These are phyloP conservation scores for Psidium friedrichsthalianum DNA, from an alignment of 345 rosid genomes.

Conservation along the genomic window DNA sequence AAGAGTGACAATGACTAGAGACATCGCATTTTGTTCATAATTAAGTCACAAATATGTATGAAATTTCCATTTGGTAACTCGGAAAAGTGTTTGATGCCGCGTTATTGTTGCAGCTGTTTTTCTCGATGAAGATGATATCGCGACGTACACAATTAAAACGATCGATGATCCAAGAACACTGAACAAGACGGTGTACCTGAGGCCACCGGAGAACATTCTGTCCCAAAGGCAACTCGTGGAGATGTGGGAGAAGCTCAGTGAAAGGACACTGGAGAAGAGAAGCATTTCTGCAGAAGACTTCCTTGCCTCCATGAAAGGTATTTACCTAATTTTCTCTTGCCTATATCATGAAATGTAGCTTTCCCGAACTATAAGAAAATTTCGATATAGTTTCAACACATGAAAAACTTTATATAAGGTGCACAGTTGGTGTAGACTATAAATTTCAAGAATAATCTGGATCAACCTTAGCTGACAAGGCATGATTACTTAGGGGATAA, in stretches of 20 bases:
- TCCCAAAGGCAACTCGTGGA: slow-evolving; percentile 52
- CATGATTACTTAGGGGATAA: too few relatives aligned
- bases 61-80: background rate
- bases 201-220: slow-evolving; percentile 51
- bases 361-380: background rate
- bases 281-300: slow-evolving; percentile 39
- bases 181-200: slow-evolving; percentile 57
- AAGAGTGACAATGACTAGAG: too few relatives aligned
- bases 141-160: slow-evolving; percentile 55
- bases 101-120: slow-evolving; percentile 28
- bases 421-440: too few relatives aligned
- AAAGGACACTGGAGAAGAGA: slow-evolving; percentile 36
- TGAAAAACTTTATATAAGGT: too few relatives aligned
- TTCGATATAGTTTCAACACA: too few relatives aligned
- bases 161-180: slow-evolving; percentile 57
- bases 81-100: background rate
- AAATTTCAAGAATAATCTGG: too few relatives aligned
- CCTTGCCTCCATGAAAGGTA: slow-evolving; percentile 61
- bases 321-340: background rate
- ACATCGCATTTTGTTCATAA: background rate
- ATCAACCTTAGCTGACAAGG: too few relatives aligned
- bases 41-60: background rate
- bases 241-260: slow-evolving; percentile 64
- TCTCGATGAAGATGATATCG: slow-evolving; percentile 70
- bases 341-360: background rate